These are phyloP conservation scores for Epichloe elymi DNA, from an alignment of 2,329 filamentous ascomycete species.

Conservation along the genomic window DNA sequence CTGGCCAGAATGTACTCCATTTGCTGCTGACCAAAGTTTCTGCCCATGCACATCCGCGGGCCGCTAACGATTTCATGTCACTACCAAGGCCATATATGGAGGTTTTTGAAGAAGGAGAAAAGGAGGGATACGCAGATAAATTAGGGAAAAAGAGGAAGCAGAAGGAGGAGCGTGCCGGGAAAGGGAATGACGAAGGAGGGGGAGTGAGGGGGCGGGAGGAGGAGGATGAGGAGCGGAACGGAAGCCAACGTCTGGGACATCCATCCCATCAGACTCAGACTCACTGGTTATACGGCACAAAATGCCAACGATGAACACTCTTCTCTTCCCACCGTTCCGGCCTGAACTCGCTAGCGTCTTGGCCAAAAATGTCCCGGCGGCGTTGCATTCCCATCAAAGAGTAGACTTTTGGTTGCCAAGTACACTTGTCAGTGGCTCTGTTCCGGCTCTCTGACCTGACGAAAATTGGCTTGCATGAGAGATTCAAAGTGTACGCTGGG, in stretches of 20 bases:
- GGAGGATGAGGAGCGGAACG: too few species aligned
- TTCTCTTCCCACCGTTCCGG: not conserved
- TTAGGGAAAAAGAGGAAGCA: too few species aligned
- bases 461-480: too few species aligned
- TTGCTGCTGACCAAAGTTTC: not conserved
- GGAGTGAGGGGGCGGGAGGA: too few species aligned
- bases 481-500: too few species aligned
- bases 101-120: not conserved
- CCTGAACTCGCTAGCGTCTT: not conserved
- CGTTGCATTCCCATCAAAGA: not conserved
- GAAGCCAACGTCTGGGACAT: too few species aligned
- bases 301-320: not conserved
- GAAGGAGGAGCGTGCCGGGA: too few species aligned
- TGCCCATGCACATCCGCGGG: not conserved
- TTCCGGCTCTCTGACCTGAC: too few species aligned
- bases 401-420: not conserved
- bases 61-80: not conserved
- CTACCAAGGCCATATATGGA: not conserved
- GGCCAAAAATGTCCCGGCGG: not conserved
- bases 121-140: not conserved
- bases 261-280: not conserved
- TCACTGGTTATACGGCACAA: not conserved
- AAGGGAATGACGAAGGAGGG: too few species aligned
- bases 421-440: not conserved
- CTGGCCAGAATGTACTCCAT: not conserved